phyloP scores from a whole-genome alignment of 2,329 filamentous ascomycete genomes.

The Fusarium temperatum region DNA sequence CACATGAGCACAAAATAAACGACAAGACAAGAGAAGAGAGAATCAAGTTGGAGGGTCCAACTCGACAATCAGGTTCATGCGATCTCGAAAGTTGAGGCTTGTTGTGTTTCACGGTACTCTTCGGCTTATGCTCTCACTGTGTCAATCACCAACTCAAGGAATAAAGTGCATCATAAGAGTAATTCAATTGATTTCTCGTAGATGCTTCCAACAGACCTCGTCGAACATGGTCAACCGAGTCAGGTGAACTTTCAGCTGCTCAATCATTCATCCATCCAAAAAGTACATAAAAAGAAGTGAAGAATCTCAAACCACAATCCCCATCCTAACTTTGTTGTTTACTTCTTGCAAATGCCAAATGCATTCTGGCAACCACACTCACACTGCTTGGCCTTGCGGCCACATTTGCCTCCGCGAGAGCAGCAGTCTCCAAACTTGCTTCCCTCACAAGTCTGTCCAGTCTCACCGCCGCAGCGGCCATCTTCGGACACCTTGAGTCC shows the following conservation, averaged over 20 bases:
- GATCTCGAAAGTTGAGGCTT: not conserved
- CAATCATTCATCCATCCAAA: slow-evolving; percentile 28
- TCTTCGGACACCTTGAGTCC: slow-evolving; percentile 49
- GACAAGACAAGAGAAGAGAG: not conserved
- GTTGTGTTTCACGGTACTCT: not conserved
- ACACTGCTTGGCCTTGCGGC: slow-evolving; percentile 48
- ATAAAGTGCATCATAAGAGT: not conserved
- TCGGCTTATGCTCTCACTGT: not conserved
- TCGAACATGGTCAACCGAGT: slow-evolving; percentile 9
- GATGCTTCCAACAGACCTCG: slow-evolving; percentile 1
- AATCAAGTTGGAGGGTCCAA: not conserved
- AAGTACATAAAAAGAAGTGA: slow-evolving; percentile 40
- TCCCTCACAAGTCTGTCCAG: slow-evolving; percentile 53
- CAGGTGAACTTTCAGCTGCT: not conserved
- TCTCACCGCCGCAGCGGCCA: slow-evolving; percentile 52
- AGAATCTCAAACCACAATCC: not conserved
- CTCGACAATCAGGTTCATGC: not conserved
- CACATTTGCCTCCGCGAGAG: slow-evolving; percentile 52
- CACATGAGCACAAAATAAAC: slow-evolving; percentile 9
- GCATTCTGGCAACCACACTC: slow-evolving; percentile 48
- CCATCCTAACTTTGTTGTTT: not conserved
- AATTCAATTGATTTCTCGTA: slow-evolving; percentile 21
- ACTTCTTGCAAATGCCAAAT: slow-evolving; percentile 48
- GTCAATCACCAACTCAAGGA: not conserved
- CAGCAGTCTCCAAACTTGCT: slow-evolving; percentile 56